A percentile compares a stretch with the other conserved stretches of the same genome.
Evolutionary conservation across 176 grass and related monocot genomes (phyloP).

Genomic region (Juncus effusus): DNA sequence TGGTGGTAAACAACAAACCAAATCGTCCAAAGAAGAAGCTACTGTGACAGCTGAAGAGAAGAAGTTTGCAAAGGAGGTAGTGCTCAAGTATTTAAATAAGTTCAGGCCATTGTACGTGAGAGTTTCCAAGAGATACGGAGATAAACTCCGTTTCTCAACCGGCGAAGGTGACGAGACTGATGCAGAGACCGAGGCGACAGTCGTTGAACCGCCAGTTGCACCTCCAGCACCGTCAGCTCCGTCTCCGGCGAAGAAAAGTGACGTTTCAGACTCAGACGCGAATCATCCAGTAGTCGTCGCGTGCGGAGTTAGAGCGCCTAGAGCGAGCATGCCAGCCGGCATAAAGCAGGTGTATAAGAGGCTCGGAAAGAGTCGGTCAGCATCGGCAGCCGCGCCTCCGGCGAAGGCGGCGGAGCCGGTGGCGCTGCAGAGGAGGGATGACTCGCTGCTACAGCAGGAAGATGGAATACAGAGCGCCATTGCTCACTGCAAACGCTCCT

Average conservation of each 20-base stretch:
- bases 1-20: not conserved
- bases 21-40: slow-evolving; percentile 7
- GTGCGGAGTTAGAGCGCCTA: slow-evolving; percentile 57
- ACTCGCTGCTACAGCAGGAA: slow-evolving; percentile 76
- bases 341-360: slow-evolving; percentile 80
- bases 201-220: not conserved
- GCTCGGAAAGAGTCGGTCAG: slow-evolving; percentile 84
- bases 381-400: slow-evolving; percentile 52
- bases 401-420: not conserved
- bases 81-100: slow-evolving; percentile 76
- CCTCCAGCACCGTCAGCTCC: not conserved
- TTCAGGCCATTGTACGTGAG: slow-evolving; percentile 81
- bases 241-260: not conserved
- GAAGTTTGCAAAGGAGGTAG: slow-evolving; percentile 67
- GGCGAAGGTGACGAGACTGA: slow-evolving; percentile 57
- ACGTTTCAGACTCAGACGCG: not conserved
- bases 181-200: slow-evolving; percentile 27
- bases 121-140: slow-evolving; percentile 63
- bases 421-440: slow-evolving; percentile 53
- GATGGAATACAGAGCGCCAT: slow-evolving; percentile 98
- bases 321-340: slow-evolving; percentile 62
- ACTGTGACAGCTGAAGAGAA: slow-evolving; percentile 51
- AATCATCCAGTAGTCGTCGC: slow-evolving; percentile 36
- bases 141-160: slow-evolving; percentile 46
- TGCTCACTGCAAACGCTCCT: slow-evolving; percentile 88